phyloP scores from a whole-genome alignment of 768 basidiomycete species.

The Mycena rosella region DNA sequence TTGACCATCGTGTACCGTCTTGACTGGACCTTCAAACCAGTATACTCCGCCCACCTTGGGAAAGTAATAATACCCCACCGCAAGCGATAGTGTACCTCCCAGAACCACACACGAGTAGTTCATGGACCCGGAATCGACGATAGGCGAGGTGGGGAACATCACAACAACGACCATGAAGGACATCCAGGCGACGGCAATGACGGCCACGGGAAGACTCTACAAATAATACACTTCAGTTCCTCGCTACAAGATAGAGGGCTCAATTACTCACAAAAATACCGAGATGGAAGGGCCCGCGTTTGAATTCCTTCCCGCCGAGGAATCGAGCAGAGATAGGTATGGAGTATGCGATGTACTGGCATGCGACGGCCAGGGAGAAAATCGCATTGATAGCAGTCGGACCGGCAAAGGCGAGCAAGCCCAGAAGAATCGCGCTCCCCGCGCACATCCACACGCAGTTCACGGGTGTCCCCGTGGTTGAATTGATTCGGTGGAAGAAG shows the following conservation, averaged over 20 bases:
- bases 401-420: slow-evolving; percentile 2
- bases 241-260: too few relatives aligned
- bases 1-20: neutral
- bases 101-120: slow-evolving; percentile 10
- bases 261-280: neutral
- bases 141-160: neutral
- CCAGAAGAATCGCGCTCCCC: neutral
- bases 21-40: slow-evolving; percentile 6
- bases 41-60: neutral
- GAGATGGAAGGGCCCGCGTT: slow-evolving; percentile 3
- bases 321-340: slow-evolving; percentile 2
- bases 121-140: neutral
- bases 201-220: slow-evolving; percentile 1
- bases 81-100: neutral
- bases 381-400: neutral
- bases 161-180: neutral
- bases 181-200: neutral
- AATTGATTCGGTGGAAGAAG: neutral
- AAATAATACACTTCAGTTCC: neutral
- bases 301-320: slow-evolving; percentile 2
- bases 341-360: slow-evolving; percentile 2
- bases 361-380: neutral
- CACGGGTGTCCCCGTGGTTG: neutral
- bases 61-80: neutral
- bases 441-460: neutral